phyloP scores from a whole-genome alignment of 768 basidiomycete genomes.

The Podaxis sp. region DNA sequence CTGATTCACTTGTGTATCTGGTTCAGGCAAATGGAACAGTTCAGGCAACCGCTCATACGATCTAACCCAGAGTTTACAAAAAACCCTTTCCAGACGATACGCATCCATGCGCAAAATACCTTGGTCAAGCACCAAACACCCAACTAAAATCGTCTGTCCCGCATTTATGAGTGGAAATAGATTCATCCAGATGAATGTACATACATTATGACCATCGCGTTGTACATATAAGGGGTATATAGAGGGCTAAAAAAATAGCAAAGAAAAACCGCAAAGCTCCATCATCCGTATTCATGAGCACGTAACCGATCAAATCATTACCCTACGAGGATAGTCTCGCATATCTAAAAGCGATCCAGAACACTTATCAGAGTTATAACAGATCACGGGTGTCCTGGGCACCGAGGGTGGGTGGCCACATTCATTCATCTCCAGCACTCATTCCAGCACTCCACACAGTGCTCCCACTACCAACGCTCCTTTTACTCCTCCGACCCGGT shows the following conservation, averaged over 20 bases:
- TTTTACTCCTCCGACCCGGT: conserved; percentile 55
- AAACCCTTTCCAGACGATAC: conserved; percentile 77
- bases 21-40: conserved; percentile 59
- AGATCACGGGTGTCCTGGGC: background rate
- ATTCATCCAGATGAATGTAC: conserved; percentile 2
- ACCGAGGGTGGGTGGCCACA: background rate
- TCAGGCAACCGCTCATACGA: conserved; percentile 69
- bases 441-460: conserved; percentile 89
- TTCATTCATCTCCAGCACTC: conserved; percentile 53
- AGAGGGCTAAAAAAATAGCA: background rate
- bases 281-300: background rate
- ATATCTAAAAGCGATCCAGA: background rate
- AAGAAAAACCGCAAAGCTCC: background rate
- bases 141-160: background rate
- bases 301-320: background rate
- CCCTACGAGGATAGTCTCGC: background rate
- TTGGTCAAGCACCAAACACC: conserved; percentile 49
- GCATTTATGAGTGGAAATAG: background rate
- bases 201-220: background rate
- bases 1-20: background rate
- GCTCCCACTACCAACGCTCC: conserved; percentile 63
- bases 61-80: conserved; percentile 60
- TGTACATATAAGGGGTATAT: conserved; percentile 13
- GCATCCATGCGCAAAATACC: conserved; percentile 78
- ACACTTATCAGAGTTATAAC: background rate